phyloP scores from a whole-genome alignment of 768 basidiomycete species.

The Russula dissimulans region DNA sequence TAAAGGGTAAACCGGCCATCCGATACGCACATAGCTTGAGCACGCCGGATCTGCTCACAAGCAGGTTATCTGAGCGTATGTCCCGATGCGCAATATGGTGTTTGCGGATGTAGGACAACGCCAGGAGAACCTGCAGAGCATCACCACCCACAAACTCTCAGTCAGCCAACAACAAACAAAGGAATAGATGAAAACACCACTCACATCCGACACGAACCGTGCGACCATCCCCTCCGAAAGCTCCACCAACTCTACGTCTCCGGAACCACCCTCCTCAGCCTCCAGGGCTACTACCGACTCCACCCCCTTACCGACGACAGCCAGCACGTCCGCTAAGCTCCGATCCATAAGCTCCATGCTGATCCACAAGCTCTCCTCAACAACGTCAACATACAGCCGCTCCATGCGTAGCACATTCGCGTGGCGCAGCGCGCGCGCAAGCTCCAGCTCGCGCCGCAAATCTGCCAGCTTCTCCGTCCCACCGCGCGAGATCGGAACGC shows the following conservation, averaged over 20 bases:
- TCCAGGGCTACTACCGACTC: slow-evolving; percentile 22
- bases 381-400: slow-evolving; percentile 57
- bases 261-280: slow-evolving; percentile 35
- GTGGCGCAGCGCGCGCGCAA: slow-evolving; percentile 51
- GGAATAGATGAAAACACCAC: slow-evolving; percentile 24
- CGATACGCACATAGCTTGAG: slow-evolving; percentile 55
- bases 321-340: slow-evolving; percentile 74
- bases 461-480: slow-evolving; percentile 57
- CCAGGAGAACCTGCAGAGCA: slow-evolving; percentile 45
- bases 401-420: slow-evolving; percentile 60
- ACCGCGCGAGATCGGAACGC: slow-evolving; percentile 48
- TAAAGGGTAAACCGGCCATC: not conserved
- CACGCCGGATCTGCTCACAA: slow-evolving; percentile 58
- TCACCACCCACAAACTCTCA: not conserved
- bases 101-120: slow-evolving; percentile 54
- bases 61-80: slow-evolving; percentile 73
- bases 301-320: slow-evolving; percentile 26
- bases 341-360: slow-evolving; percentile 88
- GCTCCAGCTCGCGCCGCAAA: slow-evolving; percentile 46
- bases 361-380: slow-evolving; percentile 59
- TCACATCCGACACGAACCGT: slow-evolving; percentile 67
- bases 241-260: slow-evolving; percentile 50
- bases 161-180: not conserved
- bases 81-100: slow-evolving; percentile 74
- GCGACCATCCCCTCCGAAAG: slow-evolving; percentile 63